phyloP scores from a whole-genome alignment of 495 filamentous ascomycete species.

The Hypomontagnella submonticulosa region DNA sequence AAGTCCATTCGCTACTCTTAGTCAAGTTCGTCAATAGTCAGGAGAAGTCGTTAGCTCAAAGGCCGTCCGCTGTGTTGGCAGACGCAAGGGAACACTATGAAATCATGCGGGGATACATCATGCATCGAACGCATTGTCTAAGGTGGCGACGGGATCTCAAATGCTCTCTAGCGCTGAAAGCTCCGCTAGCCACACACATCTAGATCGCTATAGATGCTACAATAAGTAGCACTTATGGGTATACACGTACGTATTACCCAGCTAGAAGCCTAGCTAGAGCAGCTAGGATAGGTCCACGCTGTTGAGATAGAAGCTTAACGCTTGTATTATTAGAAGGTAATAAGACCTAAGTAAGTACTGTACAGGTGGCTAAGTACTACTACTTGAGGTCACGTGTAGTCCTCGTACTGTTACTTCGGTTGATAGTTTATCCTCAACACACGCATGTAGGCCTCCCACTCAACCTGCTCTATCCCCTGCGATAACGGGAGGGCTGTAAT shows the following conservation, averaged over 20 bases:
- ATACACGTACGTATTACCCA: neutral
- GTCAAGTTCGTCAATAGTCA: constrained; percentile 2
- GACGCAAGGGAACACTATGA: constrained; percentile 29
- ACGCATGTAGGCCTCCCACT: constrained; percentile 40
- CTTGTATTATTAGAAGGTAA: too few species aligned
- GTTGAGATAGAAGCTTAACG: too few species aligned
- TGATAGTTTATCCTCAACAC: constrained; percentile 1
- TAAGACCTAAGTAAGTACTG: too few species aligned
- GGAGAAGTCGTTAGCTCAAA: neutral
- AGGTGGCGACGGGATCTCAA: constrained; percentile 33
- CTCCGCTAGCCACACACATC: constrained; percentile 11
- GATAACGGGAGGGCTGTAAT: constrained; percentile 25
- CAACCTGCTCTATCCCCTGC: constrained; percentile 31
- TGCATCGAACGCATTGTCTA: constrained; percentile 24
- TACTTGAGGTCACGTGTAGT: too few species aligned
- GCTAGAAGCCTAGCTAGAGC: constrained; percentile 15
- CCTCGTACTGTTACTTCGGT: too few species aligned
- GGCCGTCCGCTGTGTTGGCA: constrained; percentile 23
- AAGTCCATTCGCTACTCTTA: constrained; percentile 8
- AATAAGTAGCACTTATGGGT: neutral
- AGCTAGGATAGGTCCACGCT: neutral
- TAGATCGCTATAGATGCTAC: neutral
- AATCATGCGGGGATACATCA: constrained; percentile 42
- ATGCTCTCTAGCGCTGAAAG: constrained; percentile 21
- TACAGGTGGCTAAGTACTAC: too few species aligned